Conservation (phyloP, 768 basidiomycete species). For the Boletellus sp. region DNA sequence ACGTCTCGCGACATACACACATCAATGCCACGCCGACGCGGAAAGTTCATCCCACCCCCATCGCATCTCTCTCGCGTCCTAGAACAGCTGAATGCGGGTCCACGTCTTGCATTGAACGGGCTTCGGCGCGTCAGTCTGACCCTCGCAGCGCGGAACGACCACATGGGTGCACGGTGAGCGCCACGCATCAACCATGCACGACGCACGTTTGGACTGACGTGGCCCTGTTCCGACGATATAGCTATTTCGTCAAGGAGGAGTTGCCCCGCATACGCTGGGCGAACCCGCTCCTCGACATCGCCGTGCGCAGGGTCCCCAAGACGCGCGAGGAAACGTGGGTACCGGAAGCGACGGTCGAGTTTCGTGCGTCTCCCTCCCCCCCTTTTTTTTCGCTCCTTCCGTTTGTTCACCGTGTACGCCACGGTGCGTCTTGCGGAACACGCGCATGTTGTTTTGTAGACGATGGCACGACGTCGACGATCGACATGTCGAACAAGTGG, state of each 20-base stretch:
- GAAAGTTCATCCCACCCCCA: constrained; percentile 40
- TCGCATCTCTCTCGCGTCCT: constrained; percentile 56
- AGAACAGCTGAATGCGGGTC: constrained; percentile 45
- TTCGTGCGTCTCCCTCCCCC: constrained; percentile 46
- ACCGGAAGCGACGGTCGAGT: constrained; percentile 58
- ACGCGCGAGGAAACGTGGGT: constrained; percentile 51
- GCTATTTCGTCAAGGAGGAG: constrained; percentile 79
- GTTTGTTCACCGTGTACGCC: no score
- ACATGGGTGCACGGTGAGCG: constrained; percentile 68
- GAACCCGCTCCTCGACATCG: constrained; percentile 63
- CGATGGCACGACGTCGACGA: constrained; percentile 42
- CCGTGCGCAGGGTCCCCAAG: constrained; percentile 54
- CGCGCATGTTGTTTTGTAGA: constrained; percentile 33
- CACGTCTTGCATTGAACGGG: constrained; percentile 46
- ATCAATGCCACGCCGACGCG: constrained; percentile 26
- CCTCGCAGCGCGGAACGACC: constrained; percentile 60
- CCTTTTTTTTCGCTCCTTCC: neutral
- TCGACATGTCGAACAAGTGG: constrained; percentile 65
- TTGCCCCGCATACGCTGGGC: constrained; percentile 74
- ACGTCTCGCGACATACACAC: neutral
- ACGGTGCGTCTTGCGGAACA: no score
- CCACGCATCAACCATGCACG: neutral
- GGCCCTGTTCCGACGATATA: neutral
- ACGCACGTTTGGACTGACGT: no score
- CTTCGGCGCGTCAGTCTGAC: constrained; percentile 54